Base-by-base conservation (phyloP, 1,139 yeast genomes). In the Scheffersomyces segobiensis region DNA sequence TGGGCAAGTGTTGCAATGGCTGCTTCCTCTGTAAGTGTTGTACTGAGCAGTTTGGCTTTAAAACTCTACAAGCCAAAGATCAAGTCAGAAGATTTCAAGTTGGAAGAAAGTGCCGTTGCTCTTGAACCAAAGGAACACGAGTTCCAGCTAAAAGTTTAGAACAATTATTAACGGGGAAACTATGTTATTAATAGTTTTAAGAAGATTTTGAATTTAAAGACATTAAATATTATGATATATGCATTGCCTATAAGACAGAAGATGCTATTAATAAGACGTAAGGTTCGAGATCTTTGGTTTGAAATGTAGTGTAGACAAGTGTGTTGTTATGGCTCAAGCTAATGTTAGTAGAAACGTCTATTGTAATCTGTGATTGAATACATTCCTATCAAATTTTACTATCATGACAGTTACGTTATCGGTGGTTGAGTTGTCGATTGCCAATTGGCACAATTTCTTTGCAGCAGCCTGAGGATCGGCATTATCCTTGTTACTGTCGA, bases 391-490 rank as follows among this genome's bases (percentile, higher is more conserved):
- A 60, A 89, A 80, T 57, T 84, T 77, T 3, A 89, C 86, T 32
- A 95, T 93, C 98, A 95, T 92, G 42, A 91, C 96, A 0, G 99
- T 93, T 51, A 95, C 86, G 71, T 95, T 95, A 73, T 95, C 99
- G 3, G 97, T 89, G 19, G 97, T 89, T 52, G 90, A 87, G 64
- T 87, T 83, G 60, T 87, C 87, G 72, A 96, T 80, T 0, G 99
- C 98, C 66, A 86, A 82, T 60, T 86, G 84, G 59, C 96, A 91
- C 59, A 93, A 77, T 48, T 76, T 77, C 62, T 84, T 82, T 14
- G 96, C 89, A 0, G 97, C 97, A 52, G 73, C 74, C 57, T 86
- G 83, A 0, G 96, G 89, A 53, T 77, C 78, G 52, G 56, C 60
- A 3, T 65, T 62, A 10, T 63, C 57, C 42, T 10, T 32, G 64